Evolutionary conservation across 148 eudicot species (phyloP).

Genomic region (Cornus suecica): DNA sequence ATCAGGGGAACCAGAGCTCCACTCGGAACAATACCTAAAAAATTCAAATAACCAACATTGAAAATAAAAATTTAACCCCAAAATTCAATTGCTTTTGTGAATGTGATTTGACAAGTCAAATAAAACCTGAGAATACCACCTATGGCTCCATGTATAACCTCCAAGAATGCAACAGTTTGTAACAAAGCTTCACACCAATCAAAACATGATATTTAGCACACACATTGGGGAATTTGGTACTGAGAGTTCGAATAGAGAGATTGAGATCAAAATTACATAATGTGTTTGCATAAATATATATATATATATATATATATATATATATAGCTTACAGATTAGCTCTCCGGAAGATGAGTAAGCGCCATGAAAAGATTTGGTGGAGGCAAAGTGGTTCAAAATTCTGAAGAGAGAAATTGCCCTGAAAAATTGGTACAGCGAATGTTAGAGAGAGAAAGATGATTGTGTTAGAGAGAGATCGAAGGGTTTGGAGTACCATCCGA

Average conservation of each 20-base stretch:
- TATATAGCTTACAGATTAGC: constrained; percentile 47
- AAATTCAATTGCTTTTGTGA: not conserved
- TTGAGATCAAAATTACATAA: not conserved
- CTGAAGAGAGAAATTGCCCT: constrained; percentile 56
- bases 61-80: constrained; percentile 1
- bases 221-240: not conserved
- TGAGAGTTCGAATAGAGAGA: not conserved
- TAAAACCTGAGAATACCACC: constrained; percentile 27
- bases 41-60: constrained; percentile 2
- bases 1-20: constrained; percentile 78
- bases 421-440: constrained; percentile 5
- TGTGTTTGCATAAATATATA: not conserved
- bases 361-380: constrained; percentile 42
- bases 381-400: constrained; percentile 31
- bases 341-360: constrained; percentile 68
- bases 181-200: constrained; percentile 46
- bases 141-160: constrained; percentile 81
- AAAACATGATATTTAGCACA: not conserved
- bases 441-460: constrained; percentile 6
- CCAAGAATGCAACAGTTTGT: constrained; percentile 74
- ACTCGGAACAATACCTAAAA: constrained; percentile 79
- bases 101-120: not conserved
- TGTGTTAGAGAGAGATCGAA: not conserved
- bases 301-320: not conserved
- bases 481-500: constrained; percentile 53